phyloP scores from a whole-genome alignment of 75 land plant genomes.

The Cupressus sempervirens region DNA sequence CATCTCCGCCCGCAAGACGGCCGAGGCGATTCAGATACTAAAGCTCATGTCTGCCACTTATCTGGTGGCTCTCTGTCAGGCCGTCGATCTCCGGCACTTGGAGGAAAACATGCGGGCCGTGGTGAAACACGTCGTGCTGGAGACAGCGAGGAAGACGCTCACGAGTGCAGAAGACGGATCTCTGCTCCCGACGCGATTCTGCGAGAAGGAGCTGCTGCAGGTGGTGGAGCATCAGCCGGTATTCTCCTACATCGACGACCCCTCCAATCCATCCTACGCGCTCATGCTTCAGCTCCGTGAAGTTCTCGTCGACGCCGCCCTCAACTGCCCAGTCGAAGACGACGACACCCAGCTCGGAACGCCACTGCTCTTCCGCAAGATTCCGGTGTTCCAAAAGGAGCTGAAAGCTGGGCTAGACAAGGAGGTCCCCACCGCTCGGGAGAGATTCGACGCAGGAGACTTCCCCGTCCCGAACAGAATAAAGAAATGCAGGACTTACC shows the following conservation, averaged over 20 bases:
- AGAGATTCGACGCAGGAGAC: constrained; percentile 17
- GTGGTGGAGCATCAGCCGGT: constrained; percentile 26
- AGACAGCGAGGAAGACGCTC: constrained; percentile 20
- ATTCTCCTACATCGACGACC: too few species aligned
- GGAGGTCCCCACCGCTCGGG: constrained; percentile 22
- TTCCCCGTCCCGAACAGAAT: neutral
- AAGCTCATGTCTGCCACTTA: constrained; percentile 40
- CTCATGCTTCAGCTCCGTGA: too few species aligned
- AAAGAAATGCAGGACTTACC: constrained; percentile 16
- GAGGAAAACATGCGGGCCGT: too few species aligned
- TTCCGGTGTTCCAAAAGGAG: constrained; percentile 36
- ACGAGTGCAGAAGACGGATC: constrained; percentile 15
- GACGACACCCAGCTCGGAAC: constrained; percentile 20
- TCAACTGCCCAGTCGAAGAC: too few species aligned
- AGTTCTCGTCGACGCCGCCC: too few species aligned
- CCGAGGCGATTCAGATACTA: constrained; percentile 42
- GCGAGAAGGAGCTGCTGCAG: constrained; percentile 35
- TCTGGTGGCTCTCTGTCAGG: constrained; percentile 48
- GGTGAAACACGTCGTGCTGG: constrained; percentile 14
- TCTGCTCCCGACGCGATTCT: constrained; percentile 27
- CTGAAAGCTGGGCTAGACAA: constrained; percentile 23
- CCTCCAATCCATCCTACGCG: too few species aligned
- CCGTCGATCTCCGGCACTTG: too few species aligned
- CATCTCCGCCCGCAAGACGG: constrained; percentile 41
- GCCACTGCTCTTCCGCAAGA: constrained; percentile 13